Evolutionary conservation across 768 basidiomycete genomes (phyloP), one percentile per base, ranked within the genome.

Genomic region (Tylopilus intermedius): DNA sequence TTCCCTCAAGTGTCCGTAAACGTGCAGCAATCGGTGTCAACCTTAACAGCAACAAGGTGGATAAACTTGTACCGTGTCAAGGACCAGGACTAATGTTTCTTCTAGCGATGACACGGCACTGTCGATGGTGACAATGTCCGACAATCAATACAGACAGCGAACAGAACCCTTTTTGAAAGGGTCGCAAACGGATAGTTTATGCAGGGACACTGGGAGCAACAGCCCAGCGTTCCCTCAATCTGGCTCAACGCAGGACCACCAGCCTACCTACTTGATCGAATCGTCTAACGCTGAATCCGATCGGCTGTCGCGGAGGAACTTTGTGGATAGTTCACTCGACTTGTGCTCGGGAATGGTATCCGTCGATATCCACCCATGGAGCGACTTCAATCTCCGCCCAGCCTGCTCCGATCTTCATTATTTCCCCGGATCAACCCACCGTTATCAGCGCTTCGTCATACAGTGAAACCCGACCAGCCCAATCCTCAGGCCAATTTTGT

Each of bases 1-100:
- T 42, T 47, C 9, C 58, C 58, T 38, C 50, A 52, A 27, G 49
- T 47, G 8, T 24, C 3, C 38, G 14, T 52, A 15, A 35, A 33
- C 8, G 30, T 13, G 21, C 18, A 47, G 18, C 39, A 54, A 33
- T 18, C 51, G 9, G 30, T 30, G 5, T 22, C 2, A 8, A 32
- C 40, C 18, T 14, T 37, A n/a, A 43, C 8, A 10, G 24, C 2
- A 2, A 29, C 27, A 6, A 46, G 22, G 58, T 62, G 13, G 22
- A 54, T 60, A 11, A 54, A 47, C 10, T 1, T n/a, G n/a, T 38
- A 7, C 18, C 44, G 10, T 44, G 5, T 2, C 18, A 0, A 8
- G 4, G 2, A 2, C 27, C 0, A 8, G 9, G 10, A 42, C 47
- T 21, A 30, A 62, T 8, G 2, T 15, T 30, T 35, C 38, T 47